These are phyloP conservation scores for Kwoniella shandongensis DNA, from an alignment of 768 basidiomycete genomes.

Conservation along the genomic window DNA sequence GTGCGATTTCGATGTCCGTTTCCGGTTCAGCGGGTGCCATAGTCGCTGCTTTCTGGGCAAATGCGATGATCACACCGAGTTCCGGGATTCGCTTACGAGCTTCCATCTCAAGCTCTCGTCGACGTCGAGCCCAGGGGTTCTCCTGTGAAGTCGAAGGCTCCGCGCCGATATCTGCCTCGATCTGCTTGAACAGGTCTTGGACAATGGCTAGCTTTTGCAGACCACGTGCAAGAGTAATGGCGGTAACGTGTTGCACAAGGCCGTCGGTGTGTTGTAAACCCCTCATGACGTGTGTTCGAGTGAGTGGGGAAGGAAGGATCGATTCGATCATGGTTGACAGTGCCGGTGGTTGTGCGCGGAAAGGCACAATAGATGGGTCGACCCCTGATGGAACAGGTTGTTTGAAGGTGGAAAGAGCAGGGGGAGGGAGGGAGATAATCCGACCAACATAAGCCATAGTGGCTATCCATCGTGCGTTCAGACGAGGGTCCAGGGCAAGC, in stretches of 20 bases:
- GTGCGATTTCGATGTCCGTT: constrained; percentile 52
- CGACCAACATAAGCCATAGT: constrained; percentile 80
- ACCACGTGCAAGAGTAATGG: constrained; percentile 72
- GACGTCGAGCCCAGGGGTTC: constrained; percentile 66
- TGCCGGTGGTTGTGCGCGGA: constrained; percentile 71
- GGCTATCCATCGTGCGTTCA: constrained; percentile 67
- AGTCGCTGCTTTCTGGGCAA: constrained; percentile 64
- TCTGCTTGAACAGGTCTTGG: constrained; percentile 57
- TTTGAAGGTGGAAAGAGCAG: constrained; percentile 64
- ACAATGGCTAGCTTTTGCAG: constrained; percentile 69
- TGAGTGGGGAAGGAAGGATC: constrained; percentile 70
- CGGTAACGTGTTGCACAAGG: constrained; percentile 83
- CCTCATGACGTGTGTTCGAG: constrained; percentile 73
- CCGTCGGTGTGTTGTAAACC: constrained; percentile 71
- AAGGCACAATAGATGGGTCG: constrained; percentile 22
- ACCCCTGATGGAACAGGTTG: constrained; percentile 32
- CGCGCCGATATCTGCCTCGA: constrained; percentile 64
- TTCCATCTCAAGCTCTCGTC: constrained; percentile 72
- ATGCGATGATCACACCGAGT: constrained; percentile 78
- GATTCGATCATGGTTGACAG: constrained; percentile 71
- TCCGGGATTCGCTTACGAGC: constrained; percentile 76
- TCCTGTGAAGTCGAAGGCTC: constrained; percentile 60
- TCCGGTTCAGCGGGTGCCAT: constrained; percentile 54
- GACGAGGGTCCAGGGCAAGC: constrained; percentile 45
- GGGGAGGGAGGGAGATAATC: constrained; percentile 74